Evolutionary conservation across 139 green algal species (phyloP), one percentile per base, ranked within the genome.

Genomic region (Volvox reticuliferus): DNA sequence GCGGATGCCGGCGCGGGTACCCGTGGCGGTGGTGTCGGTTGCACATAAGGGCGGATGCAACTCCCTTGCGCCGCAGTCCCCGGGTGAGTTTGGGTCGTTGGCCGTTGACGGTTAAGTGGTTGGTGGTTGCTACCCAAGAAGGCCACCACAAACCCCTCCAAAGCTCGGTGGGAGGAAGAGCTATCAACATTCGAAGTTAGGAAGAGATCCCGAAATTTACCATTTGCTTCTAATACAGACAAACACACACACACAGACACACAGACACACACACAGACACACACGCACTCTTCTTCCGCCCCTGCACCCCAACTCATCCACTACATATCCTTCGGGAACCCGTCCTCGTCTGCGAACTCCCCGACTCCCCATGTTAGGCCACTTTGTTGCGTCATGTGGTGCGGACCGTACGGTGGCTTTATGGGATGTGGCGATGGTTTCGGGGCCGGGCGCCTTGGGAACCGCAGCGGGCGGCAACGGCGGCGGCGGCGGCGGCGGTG

Each of bases 351-450:
- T n/a, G n/a, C 44, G 44, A 9, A 55, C 44, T 55, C 44, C 44
- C 44, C 44, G 44, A 55, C 44, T n/a, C 44, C 44, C 44, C 44
- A 55, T 9, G 26, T 33, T 86, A 80, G 96, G 96, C 19, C 86
- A 82, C 36, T 85, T 94, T 61, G 89, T 97, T 28, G 96, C 96
- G 20, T 97, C 82, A 32, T 96, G 94, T 71, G 96, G 96, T 1
- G 89, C 93, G 1, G 95, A 98, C 93, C 95, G 93, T 35, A 82
- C 85, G 1, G 96, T 98, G 19, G 90, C 93, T 37, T 65, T 97
- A 1, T 98, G 96, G 96, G 96, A 98, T 73, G 67, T 90, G 24
- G 91, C 91, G 32, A 82, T 95, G 65, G 68, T 92, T 30, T 91
- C 82, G 68, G 91, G 81, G 13, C 35, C 12, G n/a, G 55, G 13